These are phyloP conservation scores for Solanum habrochaites DNA, from an alignment of 257 asterid genomes.

Conservation along the genomic window DNA sequence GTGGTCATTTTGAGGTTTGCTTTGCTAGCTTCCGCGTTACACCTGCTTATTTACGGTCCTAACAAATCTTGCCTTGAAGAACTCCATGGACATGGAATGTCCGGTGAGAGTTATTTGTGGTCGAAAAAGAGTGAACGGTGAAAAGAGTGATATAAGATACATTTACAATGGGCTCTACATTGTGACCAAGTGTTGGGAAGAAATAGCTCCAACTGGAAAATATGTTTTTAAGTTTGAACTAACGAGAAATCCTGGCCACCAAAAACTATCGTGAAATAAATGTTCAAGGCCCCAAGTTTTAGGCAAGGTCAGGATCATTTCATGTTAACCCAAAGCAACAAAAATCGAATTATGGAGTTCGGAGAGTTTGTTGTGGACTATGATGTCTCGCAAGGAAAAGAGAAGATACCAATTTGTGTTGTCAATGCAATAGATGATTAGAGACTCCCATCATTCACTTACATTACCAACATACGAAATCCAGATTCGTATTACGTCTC, in stretches of 20 bases:
- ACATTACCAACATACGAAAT: background rate
- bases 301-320: background rate
- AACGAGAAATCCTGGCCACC: constrained; percentile 17
- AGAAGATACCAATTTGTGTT: background rate
- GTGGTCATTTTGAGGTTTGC: too few species aligned
- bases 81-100: background rate
- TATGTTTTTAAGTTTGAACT: constrained; percentile 29
- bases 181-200: constrained; percentile 10
- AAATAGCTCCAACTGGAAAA: constrained; percentile 9
- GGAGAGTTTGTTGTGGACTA: background rate
- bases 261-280: background rate
- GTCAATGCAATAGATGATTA: background rate
- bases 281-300: too few species aligned
- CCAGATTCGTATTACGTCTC: background rate
- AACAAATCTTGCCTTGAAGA: constrained; percentile 19
- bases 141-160: background rate
- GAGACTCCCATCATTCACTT: background rate
- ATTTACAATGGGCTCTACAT: constrained; percentile 28
- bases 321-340: too few species aligned
- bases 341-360: background rate
- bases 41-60: too few species aligned
- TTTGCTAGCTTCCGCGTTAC: too few species aligned
- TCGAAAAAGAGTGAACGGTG: background rate
- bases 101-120: constrained; percentile 30
- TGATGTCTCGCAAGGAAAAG: background rate